Evolutionary conservation across 2,329 filamentous ascomycete genomes (phyloP), one percentile per base, ranked within the genome.

Genomic region (Elsinoe australis): DNA sequence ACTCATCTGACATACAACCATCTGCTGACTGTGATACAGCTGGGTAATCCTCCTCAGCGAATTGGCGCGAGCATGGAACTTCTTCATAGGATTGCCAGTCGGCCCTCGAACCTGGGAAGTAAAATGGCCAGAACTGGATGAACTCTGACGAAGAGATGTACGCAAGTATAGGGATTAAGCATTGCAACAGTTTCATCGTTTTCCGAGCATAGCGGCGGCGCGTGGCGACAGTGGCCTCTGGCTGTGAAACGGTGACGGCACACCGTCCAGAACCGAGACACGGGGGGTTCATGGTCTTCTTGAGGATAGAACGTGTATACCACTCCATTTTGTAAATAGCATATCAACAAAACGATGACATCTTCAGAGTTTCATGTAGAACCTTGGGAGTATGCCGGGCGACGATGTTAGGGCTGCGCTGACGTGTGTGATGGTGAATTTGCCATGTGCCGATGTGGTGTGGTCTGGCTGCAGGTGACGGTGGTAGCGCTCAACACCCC

Each of bases 61-160:
- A 59, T 49, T 71, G 5, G 67, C 65, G 19, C 70, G 80, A 31
- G 55, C 78, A 21, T 83, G 76, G 69, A 70, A 75, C 47, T 82
- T 69, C 59, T 85, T 78, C 73, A 63, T 83, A 32, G 81, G 81
- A 24, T 61, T 79, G 50, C 75, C 76, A 10, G 72, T 81, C 3
- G 68, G 70, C 19, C 72, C 74, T 15, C 67, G 78, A 35, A 68
- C 65, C 15, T 83, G 79, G 79, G 69, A 70, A 56, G 62, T 79
- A 18, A 59, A 65, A 46, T 58, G 67, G 17, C 72, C 71, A n/a
- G 61, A 52, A 18, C 55, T 42, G 50, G 57, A 61, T 24, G 59
- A 60, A 31, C 51, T 61, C 19, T 61, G 44, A 52, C 5, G 31
- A 17, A 48, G 35, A 51, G 39, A 44, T 33, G n/a, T 36, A 31